Evolutionary conservation across 169 alveolate genomes (phyloP).

Genomic region (Fabrea salina): DNA sequence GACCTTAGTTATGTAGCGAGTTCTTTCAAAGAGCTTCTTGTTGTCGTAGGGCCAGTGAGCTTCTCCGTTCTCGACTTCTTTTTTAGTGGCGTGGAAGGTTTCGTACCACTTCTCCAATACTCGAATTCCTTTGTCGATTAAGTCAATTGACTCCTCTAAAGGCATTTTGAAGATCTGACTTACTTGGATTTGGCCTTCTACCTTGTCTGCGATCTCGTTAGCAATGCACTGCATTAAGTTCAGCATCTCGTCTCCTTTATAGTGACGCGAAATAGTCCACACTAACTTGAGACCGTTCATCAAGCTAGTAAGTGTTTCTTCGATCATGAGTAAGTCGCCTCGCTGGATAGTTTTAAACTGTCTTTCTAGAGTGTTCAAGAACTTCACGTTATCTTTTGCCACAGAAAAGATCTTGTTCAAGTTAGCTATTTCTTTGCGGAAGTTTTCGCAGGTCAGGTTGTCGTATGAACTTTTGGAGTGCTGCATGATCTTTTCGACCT

Average conservation of each 20-base stretch:
- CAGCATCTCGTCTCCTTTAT: conserved; percentile 75
- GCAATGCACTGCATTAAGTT: conserved; percentile 71
- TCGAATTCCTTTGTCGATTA: conserved; percentile 69
- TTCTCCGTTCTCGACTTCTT: conserved; percentile 74
- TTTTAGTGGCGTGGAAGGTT: conserved; percentile 66
- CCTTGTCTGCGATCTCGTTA: conserved; percentile 82
- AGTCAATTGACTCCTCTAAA: conserved; percentile 63
- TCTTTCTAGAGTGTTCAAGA: conserved; percentile 81
- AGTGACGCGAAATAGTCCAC: conserved; percentile 85
- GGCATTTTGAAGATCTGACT: conserved; percentile 64
- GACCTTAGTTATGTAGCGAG: conserved; percentile 84
- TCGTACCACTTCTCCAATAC: conserved; percentile 77
- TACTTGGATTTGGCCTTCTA: conserved; percentile 73
- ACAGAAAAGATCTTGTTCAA: conserved; percentile 76
- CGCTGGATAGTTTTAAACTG: conserved; percentile 75
- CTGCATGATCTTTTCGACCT: conserved; percentile 27
- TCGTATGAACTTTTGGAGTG: background rate
- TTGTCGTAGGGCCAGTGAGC: conserved; percentile 85
- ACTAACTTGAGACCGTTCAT: conserved; percentile 80
- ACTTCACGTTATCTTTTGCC: conserved; percentile 85
- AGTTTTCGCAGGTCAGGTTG: conserved; percentile 14
- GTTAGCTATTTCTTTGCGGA: conserved; percentile 45
- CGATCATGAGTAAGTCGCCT: conserved; percentile 76
- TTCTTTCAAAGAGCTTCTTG: conserved; percentile 72
- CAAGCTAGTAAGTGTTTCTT: conserved; percentile 80